Evolutionary conservation across 139 green algal species (phyloP).

Genomic region (Yamagishiella unicocca): DNA sequence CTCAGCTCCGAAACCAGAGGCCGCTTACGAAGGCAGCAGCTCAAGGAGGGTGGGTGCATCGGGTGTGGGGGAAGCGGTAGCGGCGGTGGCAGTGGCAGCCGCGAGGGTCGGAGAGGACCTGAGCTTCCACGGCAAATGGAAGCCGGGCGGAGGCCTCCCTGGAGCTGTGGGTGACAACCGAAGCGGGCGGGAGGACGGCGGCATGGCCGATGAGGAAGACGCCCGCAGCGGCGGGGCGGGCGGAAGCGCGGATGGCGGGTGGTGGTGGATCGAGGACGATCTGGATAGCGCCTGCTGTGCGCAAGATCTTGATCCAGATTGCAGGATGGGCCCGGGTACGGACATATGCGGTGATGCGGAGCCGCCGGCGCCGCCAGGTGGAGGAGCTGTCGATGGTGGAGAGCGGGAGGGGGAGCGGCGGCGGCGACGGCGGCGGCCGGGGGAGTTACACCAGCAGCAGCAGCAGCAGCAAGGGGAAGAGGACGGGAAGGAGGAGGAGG

Average conservation of each 20-base stretch:
- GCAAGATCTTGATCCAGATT: not conserved
- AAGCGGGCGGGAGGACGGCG: not conserved
- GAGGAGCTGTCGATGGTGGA: no score
- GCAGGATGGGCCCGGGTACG: not conserved
- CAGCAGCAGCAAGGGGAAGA: not conserved
- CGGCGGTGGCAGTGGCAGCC: not conserved
- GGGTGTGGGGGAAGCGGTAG: not conserved
- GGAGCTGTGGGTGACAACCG: not conserved
- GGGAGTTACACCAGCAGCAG: not conserved
- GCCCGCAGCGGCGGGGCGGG: not conserved
- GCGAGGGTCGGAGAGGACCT: not conserved
- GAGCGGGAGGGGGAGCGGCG: no score
- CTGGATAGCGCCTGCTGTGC: no score
- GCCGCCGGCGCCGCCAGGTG: no score
- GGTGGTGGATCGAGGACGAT: constrained; percentile 14
- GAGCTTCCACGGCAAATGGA: not conserved
- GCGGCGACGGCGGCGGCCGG: not conserved
- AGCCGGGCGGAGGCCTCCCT: not conserved
- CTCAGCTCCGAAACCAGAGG: not conserved
- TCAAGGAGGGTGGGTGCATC: not conserved
- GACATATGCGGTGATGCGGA: no score
- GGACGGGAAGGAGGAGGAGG: not conserved
- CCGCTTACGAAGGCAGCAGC: not conserved
- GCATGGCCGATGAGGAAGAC: not conserved
- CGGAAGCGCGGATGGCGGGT: not conserved